Evolutionary conservation across 495 filamentous ascomycete species (phyloP).

Genomic region (Chaetomium fimeti): DNA sequence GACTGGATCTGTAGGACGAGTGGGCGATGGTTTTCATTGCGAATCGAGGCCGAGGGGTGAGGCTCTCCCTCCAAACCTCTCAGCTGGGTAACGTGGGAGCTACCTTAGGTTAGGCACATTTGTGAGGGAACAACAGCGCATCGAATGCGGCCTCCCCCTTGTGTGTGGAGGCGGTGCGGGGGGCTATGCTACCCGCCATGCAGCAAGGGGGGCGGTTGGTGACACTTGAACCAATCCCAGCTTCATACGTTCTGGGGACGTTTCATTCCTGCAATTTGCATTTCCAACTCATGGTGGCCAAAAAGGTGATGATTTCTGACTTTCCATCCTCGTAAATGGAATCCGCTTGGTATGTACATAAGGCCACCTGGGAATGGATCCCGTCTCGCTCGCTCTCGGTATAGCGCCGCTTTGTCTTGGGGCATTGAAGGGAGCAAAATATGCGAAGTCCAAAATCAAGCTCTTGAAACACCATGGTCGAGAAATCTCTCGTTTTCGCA

Average conservation of each 20-base stretch:
- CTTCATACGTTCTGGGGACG: neutral
- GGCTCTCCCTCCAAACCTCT: too few relatives aligned
- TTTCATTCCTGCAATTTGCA: neutral
- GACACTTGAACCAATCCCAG: neutral
- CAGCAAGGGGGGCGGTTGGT: neutral
- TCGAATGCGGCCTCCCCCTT: neutral
- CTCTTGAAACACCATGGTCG: neutral
- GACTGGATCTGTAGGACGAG: neutral
- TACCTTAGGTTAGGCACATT: too few relatives aligned
- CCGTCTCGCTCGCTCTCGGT: neutral
- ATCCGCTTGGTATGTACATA: neutral
- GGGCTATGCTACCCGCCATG: neutral
- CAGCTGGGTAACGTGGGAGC: too few relatives aligned
- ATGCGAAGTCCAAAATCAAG: constrained; percentile 6
- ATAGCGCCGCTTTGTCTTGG: constrained; percentile 1
- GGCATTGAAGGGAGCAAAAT: constrained; percentile 2
- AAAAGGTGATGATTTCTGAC: neutral
- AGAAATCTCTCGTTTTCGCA: constrained; percentile 2
- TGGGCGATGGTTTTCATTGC: neutral
- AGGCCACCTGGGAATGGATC: neutral
- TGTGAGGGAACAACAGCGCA: neutral
- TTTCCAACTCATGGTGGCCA: neutral
- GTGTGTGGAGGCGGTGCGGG: neutral
- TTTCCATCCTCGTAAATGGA: neutral
- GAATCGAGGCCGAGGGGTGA: neutral